Conservation (phyloP, 140 eudicot genomes). For the Senecio squalidus region DNA sequence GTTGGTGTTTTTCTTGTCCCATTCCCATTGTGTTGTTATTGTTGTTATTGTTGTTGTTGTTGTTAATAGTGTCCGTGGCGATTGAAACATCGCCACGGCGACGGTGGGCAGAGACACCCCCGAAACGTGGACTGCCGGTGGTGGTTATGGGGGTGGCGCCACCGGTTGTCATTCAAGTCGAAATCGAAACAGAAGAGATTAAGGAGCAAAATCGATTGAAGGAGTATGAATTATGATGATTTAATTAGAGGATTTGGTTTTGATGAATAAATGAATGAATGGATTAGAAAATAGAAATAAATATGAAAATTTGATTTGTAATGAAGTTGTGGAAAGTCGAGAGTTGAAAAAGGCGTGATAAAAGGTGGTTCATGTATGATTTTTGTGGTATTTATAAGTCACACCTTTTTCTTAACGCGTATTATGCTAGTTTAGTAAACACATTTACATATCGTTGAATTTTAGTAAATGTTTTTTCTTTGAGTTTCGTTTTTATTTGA, state of each 20-base stretch:
- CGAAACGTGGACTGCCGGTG: constrained; percentile 42
- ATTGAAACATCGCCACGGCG: constrained; percentile 51
- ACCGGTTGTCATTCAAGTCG: constrained; percentile 44
- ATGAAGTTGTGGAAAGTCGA: constrained; percentile 10
- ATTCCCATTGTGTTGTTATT: neutral
- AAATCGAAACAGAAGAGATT: neutral
- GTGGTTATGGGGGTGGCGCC: constrained; percentile 56
- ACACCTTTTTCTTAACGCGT: constrained; percentile 13
- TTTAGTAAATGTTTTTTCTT: neutral
- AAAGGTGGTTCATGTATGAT: constrained; percentile 20
- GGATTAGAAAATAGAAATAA: neutral
- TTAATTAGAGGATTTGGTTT: neutral
- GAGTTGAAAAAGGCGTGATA: constrained; percentile 28
- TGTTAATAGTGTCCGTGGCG: constrained; percentile 13
- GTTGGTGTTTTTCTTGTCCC: neutral
- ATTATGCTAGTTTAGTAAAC: neutral
- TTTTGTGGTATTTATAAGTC: constrained; percentile 18
- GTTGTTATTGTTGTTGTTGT: constrained; percentile 17
- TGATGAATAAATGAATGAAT: constrained; percentile 4
- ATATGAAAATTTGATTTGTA: neutral
- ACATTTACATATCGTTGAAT: neutral
- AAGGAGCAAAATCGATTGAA: constrained; percentile 32
- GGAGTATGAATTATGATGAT: constrained; percentile 11
- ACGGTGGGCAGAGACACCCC: constrained; percentile 63
- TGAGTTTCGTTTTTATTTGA: neutral